phyloP scores from a whole-genome alignment of 2,329 filamentous ascomycete genomes.

The Colletotrichum karsti region DNA sequence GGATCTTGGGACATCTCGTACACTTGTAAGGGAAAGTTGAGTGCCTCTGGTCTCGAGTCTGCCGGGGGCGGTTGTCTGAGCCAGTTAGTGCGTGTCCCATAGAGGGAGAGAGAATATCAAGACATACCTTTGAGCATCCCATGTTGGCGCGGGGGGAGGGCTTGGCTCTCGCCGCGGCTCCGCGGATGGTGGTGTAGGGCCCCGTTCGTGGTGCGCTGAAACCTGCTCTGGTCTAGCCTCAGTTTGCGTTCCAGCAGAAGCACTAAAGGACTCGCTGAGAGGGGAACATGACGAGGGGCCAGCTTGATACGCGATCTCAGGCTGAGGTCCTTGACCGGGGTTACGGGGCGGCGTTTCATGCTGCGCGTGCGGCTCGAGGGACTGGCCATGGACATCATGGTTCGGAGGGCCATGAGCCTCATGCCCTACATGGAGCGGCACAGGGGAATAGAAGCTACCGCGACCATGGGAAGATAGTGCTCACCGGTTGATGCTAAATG shows the following conservation, averaged over 20 bases:
- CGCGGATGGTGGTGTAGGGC: slow-evolving; percentile 39
- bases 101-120: not conserved
- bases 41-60: slow-evolving; percentile 83
- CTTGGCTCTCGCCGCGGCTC: slow-evolving; percentile 45
- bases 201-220: slow-evolving; percentile 27
- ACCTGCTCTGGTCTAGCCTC: slow-evolving; percentile 53
- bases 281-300: slow-evolving; percentile 33
- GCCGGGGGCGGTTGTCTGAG: slow-evolving; percentile 68
- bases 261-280: slow-evolving; percentile 42
- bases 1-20: slow-evolving; percentile 87
- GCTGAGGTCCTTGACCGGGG: slow-evolving; percentile 30
- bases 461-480: too few relatives aligned
- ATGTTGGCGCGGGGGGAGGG: slow-evolving; percentile 43
- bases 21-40: slow-evolving; percentile 79
- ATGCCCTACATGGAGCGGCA: too few relatives aligned
- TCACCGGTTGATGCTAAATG: slow-evolving; percentile 40
- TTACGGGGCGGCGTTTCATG: slow-evolving; percentile 20
- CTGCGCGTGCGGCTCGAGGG: slow-evolving; percentile 26
- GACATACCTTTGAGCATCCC: slow-evolving; percentile 64
- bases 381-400: slow-evolving; percentile 22
- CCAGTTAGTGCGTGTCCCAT: slow-evolving; percentile 27
- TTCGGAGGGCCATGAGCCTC: slow-evolving; percentile 35
- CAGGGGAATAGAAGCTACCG: too few relatives aligned
- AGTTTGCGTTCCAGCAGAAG: slow-evolving; percentile 57
- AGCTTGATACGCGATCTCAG: slow-evolving; percentile 31